Evolutionary conservation across 768 basidiomycete species (phyloP).

Genomic region (Thelephora aurantiotincta): DNA sequence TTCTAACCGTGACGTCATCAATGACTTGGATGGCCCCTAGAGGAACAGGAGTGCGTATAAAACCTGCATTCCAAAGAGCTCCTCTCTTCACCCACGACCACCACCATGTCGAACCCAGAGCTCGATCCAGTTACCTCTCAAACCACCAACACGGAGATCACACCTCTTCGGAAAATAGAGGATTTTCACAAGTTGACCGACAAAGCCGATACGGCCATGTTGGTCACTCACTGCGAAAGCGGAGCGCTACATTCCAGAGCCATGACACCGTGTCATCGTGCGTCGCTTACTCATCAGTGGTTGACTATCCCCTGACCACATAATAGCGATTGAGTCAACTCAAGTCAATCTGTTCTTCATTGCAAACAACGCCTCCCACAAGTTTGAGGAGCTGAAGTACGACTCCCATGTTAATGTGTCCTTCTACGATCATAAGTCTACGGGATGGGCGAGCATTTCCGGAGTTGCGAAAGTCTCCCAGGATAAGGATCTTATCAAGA

Average conservation of each 20-base stretch:
- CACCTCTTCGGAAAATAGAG: slow-evolving; percentile 51
- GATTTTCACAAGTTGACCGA: slow-evolving; percentile 59
- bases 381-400: slow-evolving; percentile 65
- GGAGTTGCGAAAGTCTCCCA: slow-evolving; percentile 55
- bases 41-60: too few species aligned
- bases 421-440: slow-evolving; percentile 55
- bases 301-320: neutral
- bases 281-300: slow-evolving; percentile 10
- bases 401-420: slow-evolving; percentile 72
- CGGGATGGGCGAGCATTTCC: slow-evolving; percentile 69
- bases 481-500: slow-evolving; percentile 48
- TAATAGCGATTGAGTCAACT: slow-evolving; percentile 27
- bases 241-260: slow-evolving; percentile 69
- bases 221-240: slow-evolving; percentile 55
- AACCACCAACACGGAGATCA: slow-evolving; percentile 42
- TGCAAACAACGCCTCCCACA: slow-evolving; percentile 58
- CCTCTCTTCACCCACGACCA: slow-evolving; percentile 1
- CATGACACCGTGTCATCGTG: slow-evolving; percentile 64
- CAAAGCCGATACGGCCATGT: slow-evolving; percentile 54
- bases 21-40: too few species aligned
- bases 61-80: neutral
- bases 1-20: too few species aligned
- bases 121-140: slow-evolving; percentile 67
- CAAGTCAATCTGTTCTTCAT: slow-evolving; percentile 52
- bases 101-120: slow-evolving; percentile 15